phyloP scores from a whole-genome alignment of 371 early-diverging fungal species.

The Mortierella sp. region DNA sequence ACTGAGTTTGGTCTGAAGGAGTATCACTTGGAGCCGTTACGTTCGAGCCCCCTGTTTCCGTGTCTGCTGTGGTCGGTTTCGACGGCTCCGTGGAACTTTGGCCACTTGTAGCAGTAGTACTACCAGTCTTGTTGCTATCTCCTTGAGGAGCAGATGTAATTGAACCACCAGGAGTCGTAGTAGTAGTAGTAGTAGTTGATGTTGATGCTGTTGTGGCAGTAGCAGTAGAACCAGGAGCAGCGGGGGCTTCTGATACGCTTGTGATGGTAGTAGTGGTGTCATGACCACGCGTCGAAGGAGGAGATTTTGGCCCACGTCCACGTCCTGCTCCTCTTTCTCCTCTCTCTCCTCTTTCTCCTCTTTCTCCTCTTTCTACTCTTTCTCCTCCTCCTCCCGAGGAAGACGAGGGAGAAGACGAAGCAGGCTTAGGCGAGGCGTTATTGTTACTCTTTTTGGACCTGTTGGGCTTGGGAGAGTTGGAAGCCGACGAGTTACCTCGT shows the following conservation, averaged over 20 bases:
- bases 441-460: constrained; percentile 11
- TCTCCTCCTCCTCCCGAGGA: too few species aligned
- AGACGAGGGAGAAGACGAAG: too few species aligned
- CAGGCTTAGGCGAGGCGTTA: not conserved
- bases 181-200: too few species aligned
- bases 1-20: not conserved
- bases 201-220: constrained; percentile 1
- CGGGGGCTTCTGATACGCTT: not conserved
- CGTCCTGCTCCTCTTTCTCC: not conserved
- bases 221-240: not conserved
- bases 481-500: not conserved
- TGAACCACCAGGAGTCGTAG: too few species aligned
- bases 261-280: not conserved
- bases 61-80: too few species aligned
- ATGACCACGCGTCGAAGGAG: constrained; percentile 6
- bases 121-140: too few species aligned
- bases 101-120: not conserved
- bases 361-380: too few species aligned
- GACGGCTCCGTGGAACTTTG: too few species aligned
- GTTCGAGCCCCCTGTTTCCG: not conserved
- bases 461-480: constrained; percentile 7
- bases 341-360: too few species aligned
- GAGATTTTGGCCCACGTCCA: constrained; percentile 1
- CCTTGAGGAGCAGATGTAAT: too few species aligned
- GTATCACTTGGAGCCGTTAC: not conserved